phyloP scores from a whole-genome alignment of 1,139 yeast genomes.

The Kodamaea suecica region DNA sequence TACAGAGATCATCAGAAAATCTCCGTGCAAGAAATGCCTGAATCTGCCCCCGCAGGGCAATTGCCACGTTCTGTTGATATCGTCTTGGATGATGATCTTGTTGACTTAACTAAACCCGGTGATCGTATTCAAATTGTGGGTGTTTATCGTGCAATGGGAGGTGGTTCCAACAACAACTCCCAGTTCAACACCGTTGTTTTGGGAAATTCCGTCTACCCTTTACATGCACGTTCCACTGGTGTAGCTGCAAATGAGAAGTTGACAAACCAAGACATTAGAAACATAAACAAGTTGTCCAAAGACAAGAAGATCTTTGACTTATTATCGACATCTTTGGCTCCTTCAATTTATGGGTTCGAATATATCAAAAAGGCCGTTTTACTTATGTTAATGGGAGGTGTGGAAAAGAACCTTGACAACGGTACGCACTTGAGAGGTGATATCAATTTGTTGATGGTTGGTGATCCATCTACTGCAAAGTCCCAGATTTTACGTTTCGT shows the following conservation, averaged over 20 bases:
- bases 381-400: slow-evolving; percentile 89
- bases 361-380: slow-evolving; percentile 88
- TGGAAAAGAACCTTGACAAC: slow-evolving; percentile 88
- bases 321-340: slow-evolving; percentile 85
- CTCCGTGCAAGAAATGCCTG: slow-evolving; percentile 97
- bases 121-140: slow-evolving; percentile 95
- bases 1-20: slow-evolving; percentile 93
- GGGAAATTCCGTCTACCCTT: slow-evolving; percentile 85
- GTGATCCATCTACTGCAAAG: slow-evolving; percentile 98
- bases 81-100: slow-evolving; percentile 88
- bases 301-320: slow-evolving; percentile 69
- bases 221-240: slow-evolving; percentile 86
- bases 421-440: slow-evolving; percentile 99
- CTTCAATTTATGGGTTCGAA: slow-evolving; percentile 92
- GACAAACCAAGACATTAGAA: slow-evolving; percentile 80
- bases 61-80: slow-evolving; percentile 91
- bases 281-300: slow-evolving; percentile 74
- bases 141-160: slow-evolving; percentile 88
- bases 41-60: slow-evolving; percentile 97
- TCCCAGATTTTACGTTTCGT: slow-evolving; percentile 94
- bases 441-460: slow-evolving; percentile 92
- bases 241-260: slow-evolving; percentile 73
- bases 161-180: slow-evolving; percentile 61
- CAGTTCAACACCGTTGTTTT: slow-evolving; percentile 77
- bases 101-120: slow-evolving; percentile 91